Evolutionary conservation across 495 filamentous ascomycete species (phyloP).

Genomic region (Penicillium steckii): DNA sequence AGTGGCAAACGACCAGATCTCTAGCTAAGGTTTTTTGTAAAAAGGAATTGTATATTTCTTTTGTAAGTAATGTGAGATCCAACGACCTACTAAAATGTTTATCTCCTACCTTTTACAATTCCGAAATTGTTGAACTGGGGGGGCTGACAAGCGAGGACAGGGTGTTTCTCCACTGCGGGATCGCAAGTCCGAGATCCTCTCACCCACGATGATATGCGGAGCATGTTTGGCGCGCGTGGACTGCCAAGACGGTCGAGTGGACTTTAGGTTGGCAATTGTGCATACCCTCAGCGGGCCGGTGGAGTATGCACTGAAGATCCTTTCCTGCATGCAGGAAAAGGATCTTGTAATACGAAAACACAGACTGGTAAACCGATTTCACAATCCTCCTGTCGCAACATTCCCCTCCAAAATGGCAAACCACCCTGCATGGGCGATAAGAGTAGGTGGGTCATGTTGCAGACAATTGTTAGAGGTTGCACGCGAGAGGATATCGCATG

Average conservation of each 20-base stretch:
- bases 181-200: not conserved
- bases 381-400: not conserved
- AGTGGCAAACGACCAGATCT: not conserved
- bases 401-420: not conserved
- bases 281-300: constrained; percentile 2
- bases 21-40: too few species aligned
- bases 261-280: constrained; percentile 7
- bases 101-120: not conserved
- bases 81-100: not conserved
- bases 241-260: constrained; percentile 3
- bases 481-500: not conserved
- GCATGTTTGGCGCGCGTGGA: not conserved
- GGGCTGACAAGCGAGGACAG: not conserved
- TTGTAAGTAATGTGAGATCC: too few species aligned
- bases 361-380: constrained; percentile 1
- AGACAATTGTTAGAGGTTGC: not conserved
- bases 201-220: constrained; percentile 1
- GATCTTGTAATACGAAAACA: constrained; percentile 14
- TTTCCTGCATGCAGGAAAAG: constrained; percentile 1
- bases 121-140: not conserved
- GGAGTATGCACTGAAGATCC: constrained; percentile 14
- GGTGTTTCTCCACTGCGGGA: not conserved
- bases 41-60: too few species aligned
- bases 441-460: not conserved
- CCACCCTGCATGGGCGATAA: not conserved